Conservation (phyloP, 2,329 filamentous ascomycete genomes). For the Fusarium sp. region DNA sequence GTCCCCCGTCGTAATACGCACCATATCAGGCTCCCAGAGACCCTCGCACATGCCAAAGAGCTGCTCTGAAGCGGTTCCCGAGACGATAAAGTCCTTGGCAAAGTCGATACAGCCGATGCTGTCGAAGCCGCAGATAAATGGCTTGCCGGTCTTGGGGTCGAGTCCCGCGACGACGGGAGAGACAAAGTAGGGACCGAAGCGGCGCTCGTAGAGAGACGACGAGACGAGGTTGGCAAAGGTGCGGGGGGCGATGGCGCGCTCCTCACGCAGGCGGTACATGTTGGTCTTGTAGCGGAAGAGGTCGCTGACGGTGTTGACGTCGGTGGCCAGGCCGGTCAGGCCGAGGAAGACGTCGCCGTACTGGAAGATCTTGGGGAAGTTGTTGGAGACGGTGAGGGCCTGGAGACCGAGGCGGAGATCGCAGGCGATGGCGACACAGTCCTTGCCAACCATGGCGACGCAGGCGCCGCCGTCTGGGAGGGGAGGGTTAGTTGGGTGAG, state of each 20-base stretch:
- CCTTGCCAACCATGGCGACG: conserved; percentile 99
- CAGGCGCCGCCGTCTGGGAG: conserved; percentile 83
- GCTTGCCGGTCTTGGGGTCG: conserved; percentile 91
- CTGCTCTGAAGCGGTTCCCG: conserved; percentile 95
- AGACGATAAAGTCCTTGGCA: conserved; percentile 99
- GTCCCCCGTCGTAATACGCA: conserved; percentile 57
- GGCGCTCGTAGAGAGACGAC: conserved; percentile 89
- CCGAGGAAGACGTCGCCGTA: conserved; percentile 97
- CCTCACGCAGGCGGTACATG: conserved; percentile 99
- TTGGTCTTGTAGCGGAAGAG: conserved; percentile 99
- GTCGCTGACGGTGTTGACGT: conserved; percentile 93
- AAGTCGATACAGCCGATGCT: conserved; percentile 99
- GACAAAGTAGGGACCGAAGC: conserved; percentile 97
- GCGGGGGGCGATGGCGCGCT: conserved; percentile 92
- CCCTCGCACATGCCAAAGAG: conserved; percentile 99
- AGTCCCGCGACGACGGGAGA: conserved; percentile 94
- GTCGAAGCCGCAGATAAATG: conserved; percentile 99
- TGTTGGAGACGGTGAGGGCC: conserved; percentile 96
- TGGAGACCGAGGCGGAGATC: conserved; percentile 98
- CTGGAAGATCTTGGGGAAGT: conserved; percentile 99
- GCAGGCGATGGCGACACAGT: conserved; percentile 99
- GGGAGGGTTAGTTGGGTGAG: conserved; percentile 32
- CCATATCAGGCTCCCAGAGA: conserved; percentile 96
- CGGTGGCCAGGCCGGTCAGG: conserved; percentile 94
- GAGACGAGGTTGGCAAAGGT: conserved; percentile 97